Evolutionary conservation across 2,329 filamentous ascomycete genomes (phyloP).

Genomic region (Alternaria arbusti): DNA sequence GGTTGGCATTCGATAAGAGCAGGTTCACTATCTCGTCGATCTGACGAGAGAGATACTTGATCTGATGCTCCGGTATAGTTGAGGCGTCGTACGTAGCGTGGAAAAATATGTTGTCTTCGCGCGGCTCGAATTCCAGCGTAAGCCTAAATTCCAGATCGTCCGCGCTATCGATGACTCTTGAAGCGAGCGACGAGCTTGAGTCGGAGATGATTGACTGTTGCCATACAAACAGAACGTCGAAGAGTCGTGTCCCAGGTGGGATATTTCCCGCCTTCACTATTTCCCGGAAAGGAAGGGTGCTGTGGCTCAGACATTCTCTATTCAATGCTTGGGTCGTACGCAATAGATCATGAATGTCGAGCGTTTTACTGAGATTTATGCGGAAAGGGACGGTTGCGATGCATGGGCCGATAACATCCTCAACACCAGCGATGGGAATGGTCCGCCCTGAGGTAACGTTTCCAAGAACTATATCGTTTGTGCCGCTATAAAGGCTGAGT

Average conservation of each 20-base stretch:
- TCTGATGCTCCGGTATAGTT: conserved; percentile 62
- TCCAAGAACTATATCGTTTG: conserved; percentile 73
- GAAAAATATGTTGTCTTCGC: conserved; percentile 52
- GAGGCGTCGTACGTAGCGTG: conserved; percentile 63
- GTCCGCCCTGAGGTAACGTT: conserved; percentile 83
- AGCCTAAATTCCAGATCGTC: conserved; percentile 80
- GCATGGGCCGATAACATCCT: conserved; percentile 79
- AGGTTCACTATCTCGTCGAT: conserved; percentile 60
- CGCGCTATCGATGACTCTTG: conserved; percentile 65
- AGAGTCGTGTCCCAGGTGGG: conserved; percentile 65
- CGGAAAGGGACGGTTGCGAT: conserved; percentile 77
- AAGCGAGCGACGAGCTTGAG: conserved; percentile 38
- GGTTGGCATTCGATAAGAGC: conserved; percentile 50
- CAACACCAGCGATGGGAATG: conserved; percentile 71
- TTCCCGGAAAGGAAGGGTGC: conserved; percentile 68
- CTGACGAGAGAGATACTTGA: conserved; percentile 65
- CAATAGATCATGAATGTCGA: conserved; percentile 66
- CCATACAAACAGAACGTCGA: conserved; percentile 83
- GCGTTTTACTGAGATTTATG: conserved; percentile 61
- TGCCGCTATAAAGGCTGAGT: conserved; percentile 68
- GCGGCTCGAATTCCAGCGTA: conserved; percentile 77
- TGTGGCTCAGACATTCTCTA: conserved; percentile 69
- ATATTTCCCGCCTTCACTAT: conserved; percentile 69
- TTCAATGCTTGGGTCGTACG: conserved; percentile 69
- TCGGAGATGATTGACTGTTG: conserved; percentile 70